These are phyloP conservation scores for Lipomyces yamadae DNA, from an alignment of 805 yeast species.

Conservation along the genomic window DNA sequence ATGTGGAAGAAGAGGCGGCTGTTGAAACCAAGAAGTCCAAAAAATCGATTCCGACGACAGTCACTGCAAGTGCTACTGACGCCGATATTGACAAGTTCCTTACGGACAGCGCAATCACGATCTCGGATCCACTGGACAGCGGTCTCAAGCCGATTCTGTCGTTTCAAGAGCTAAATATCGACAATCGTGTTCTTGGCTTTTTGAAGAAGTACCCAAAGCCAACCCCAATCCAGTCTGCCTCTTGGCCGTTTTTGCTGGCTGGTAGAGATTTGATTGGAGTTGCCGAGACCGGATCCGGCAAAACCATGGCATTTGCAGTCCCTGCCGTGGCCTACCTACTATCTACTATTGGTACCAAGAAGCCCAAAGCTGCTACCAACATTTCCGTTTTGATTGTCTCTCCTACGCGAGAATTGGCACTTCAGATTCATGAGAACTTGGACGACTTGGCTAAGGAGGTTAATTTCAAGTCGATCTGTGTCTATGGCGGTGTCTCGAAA, in stretches of 20 bases:
- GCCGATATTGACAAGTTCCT: constrained; percentile 66
- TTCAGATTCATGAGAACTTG: constrained; percentile 88
- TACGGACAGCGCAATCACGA: constrained; percentile 72
- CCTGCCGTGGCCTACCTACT: constrained; percentile 86
- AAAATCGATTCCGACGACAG: constrained; percentile 42
- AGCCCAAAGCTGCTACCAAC: constrained; percentile 45
- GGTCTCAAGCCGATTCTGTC: constrained; percentile 67
- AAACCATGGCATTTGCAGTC: constrained; percentile 95
- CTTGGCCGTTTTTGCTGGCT: constrained; percentile 88
- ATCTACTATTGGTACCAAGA: constrained; percentile 40
- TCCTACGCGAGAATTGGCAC: constrained; percentile 97
- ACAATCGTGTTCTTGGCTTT: constrained; percentile 60
- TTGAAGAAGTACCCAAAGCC: constrained; percentile 82
- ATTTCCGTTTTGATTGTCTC: constrained; percentile 83
- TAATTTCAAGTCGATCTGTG: constrained; percentile 73
- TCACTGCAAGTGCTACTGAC: constrained; percentile 51
- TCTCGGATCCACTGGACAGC: constrained; percentile 69
- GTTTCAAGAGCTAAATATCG: constrained; percentile 64
- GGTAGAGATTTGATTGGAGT: constrained; percentile 92
- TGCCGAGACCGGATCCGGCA: constrained; percentile 98
- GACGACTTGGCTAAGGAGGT: constrained; percentile 62
- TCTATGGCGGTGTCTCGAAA: constrained; percentile 97
- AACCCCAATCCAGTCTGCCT: constrained; percentile 91
- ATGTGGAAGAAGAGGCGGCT: constrained; percentile 45
- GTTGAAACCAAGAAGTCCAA: constrained; percentile 13